phyloP scores from a whole-genome alignment of 495 filamentous ascomycete species.

The Rhizodiscina lignyota region DNA sequence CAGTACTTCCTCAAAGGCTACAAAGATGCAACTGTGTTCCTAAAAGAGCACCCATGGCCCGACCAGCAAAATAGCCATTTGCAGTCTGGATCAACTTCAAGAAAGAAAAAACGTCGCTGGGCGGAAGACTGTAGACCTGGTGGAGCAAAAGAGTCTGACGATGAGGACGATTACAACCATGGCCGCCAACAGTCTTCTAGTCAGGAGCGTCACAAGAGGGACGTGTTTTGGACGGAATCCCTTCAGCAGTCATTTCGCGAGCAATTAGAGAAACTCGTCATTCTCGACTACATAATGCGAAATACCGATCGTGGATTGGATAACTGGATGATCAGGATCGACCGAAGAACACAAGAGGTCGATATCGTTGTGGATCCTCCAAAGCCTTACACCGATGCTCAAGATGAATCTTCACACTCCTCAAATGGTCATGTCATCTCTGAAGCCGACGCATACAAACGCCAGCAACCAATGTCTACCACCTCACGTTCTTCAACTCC shows the following conservation, averaged over 20 bases:
- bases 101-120: slow-evolving; percentile 57
- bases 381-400: slow-evolving; percentile 33
- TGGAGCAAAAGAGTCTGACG: slow-evolving; percentile 46
- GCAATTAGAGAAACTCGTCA: slow-evolving; percentile 91
- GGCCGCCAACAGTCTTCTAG: no score
- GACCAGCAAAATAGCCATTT: slow-evolving; percentile 73
- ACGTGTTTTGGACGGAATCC: slow-evolving; percentile 74
- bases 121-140: slow-evolving; percentile 71
- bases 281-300: slow-evolving; percentile 97
- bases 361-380: slow-evolving; percentile 74
- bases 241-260: slow-evolving; percentile 87
- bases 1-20: slow-evolving; percentile 94
- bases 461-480: slow-evolving; percentile 73
- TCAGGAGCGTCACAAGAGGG: slow-evolving; percentile 29
- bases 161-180: slow-evolving; percentile 45
- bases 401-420: no score
- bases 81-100: slow-evolving; percentile 46
- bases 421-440: slow-evolving; percentile 6
- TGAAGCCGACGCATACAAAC: slow-evolving; percentile 43
- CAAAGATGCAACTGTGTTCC: slow-evolving; percentile 90
- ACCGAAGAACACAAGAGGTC: slow-evolving; percentile 65
- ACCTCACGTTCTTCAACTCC: slow-evolving; percentile 44
- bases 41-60: slow-evolving; percentile 95
- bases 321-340: slow-evolving; percentile 99
- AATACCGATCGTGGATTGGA: slow-evolving; percentile 95